phyloP scores from a whole-genome alignment of 2,329 filamentous ascomycete genomes.

The Cadophora luteo-olivacea region DNA sequence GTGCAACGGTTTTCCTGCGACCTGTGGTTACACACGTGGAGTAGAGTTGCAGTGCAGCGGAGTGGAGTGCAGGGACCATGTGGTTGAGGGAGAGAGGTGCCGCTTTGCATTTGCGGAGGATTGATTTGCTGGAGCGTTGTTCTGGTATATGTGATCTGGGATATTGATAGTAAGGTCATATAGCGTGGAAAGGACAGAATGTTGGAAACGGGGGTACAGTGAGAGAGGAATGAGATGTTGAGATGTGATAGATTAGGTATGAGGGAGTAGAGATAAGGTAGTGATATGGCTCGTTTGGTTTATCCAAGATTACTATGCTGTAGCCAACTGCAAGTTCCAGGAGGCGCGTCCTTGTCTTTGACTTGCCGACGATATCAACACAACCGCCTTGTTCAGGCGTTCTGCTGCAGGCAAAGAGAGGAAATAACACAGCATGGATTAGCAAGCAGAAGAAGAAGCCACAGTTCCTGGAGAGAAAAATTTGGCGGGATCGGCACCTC shows the following conservation, averaged over 20 bases:
- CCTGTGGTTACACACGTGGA: conserved; percentile 2
- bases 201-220: neutral
- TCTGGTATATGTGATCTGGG: neutral
- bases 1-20: conserved; percentile 5
- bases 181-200: neutral
- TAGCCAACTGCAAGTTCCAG: neutral
- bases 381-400: neutral
- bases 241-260: conserved; percentile 1
- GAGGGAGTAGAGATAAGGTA: neutral
- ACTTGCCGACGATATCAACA: neutral
- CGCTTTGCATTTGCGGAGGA: neutral
- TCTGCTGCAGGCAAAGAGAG: neutral
- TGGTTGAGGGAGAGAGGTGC: neutral
- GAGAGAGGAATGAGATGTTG: neutral
- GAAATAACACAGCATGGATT: neutral
- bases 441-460: neutral
- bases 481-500: conserved; percentile 10
- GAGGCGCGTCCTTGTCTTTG: neutral
- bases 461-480: conserved; percentile 1
- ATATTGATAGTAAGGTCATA: neutral
- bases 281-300: neutral
- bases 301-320: neutral
- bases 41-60: neutral
- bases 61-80: neutral
- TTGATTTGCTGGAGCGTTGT: neutral